These are phyloP conservation scores for Hippophae gyantsensis DNA, from an alignment of 306 rosid genomes.

Conservation along the genomic window DNA sequence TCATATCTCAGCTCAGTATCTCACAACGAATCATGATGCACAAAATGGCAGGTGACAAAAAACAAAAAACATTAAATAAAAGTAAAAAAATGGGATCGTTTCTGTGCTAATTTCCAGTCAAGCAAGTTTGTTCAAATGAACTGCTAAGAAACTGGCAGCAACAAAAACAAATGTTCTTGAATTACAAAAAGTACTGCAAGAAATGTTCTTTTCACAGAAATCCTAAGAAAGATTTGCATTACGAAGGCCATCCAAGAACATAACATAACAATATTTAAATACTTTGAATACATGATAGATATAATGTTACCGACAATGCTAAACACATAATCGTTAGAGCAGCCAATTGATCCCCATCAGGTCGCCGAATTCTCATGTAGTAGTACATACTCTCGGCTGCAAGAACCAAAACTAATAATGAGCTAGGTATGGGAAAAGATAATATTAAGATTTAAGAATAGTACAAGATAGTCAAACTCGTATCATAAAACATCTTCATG, in stretches of 20 bases:
- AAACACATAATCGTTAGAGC: not conserved
- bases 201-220: not conserved
- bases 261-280: constrained; percentile 8
- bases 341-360: constrained; percentile 16
- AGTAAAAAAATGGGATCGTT: too few species aligned
- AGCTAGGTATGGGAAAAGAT: not conserved
- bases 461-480: not conserved
- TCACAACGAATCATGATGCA: too few species aligned
- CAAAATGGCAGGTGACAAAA: too few species aligned
- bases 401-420: constrained; percentile 12
- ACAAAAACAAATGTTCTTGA: not conserved
- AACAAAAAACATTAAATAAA: too few species aligned
- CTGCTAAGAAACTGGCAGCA: not conserved
- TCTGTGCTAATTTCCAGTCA: too few species aligned
- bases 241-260: constrained; percentile 6
- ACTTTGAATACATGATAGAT: not conserved
- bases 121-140: too few species aligned
- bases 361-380: constrained; percentile 73
- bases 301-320: constrained; percentile 1
- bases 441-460: not conserved
- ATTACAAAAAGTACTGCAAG: not conserved
- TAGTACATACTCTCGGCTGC: constrained; percentile 94
- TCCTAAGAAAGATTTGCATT: not conserved
- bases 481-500: not conserved
- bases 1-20: too few species aligned